Evolutionary conservation across 768 basidiomycete species (phyloP).

Genomic region (Kwoniella shandongensis): DNA sequence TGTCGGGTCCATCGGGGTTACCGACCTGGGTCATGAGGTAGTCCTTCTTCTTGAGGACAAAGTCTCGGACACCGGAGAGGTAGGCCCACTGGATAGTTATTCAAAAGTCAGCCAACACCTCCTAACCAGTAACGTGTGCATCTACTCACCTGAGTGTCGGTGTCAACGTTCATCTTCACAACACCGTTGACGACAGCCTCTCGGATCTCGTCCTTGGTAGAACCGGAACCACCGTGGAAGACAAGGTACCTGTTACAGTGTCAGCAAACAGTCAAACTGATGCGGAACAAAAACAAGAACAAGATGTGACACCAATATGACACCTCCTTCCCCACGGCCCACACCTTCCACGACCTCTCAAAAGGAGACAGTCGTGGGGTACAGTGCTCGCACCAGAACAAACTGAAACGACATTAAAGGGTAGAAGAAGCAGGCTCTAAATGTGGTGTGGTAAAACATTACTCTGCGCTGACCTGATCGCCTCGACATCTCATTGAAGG

Average conservation of each 20-base stretch:
- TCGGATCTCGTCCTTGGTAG: conserved; percentile 90
- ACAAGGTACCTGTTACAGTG: conserved; percentile 75
- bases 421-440: conserved; percentile 50
- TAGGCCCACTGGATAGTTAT: conserved; percentile 65
- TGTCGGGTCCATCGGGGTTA: conserved; percentile 93
- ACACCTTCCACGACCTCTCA: conserved; percentile 21
- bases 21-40: conserved; percentile 90
- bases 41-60: conserved; percentile 76
- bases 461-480: conserved; percentile 51
- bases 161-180: conserved; percentile 99
- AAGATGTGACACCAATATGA: conserved; percentile 46
- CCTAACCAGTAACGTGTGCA: background rate
- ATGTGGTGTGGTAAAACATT: conserved; percentile 25
- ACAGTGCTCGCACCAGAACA: conserved; percentile 8
- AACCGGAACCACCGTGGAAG: conserved; percentile 99
- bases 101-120: background rate
- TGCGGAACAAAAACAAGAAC: conserved; percentile 3
- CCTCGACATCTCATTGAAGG: conserved; percentile 41
- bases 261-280: background rate
- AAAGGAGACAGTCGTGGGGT: conserved; percentile 25
- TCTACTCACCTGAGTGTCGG: conserved; percentile 55
- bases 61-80: conserved; percentile 84
- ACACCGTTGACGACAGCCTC: conserved; percentile 89
- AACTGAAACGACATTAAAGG: conserved; percentile 22
- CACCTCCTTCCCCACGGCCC: conserved; percentile 49